Conservation (phyloP, 768 basidiomycete genomes). For the Suillus brevipes region DNA sequence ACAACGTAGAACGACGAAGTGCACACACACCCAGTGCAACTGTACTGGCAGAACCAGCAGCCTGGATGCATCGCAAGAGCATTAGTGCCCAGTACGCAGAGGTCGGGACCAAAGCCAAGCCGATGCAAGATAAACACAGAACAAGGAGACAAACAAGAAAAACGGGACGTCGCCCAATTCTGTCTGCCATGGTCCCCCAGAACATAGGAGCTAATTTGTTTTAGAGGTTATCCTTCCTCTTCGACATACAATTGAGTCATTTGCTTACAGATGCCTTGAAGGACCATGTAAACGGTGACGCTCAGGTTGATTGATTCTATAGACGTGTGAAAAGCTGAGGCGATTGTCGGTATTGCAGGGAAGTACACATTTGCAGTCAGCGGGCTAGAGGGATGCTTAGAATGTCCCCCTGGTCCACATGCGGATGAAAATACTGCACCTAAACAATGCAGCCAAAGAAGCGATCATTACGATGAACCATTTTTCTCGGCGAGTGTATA, state of each 20-base stretch:
- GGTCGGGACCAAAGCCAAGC: conserved; percentile 53
- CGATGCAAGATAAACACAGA: conserved; percentile 65
- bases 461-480: conserved; percentile 65
- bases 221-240: background rate
- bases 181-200: conserved; percentile 64
- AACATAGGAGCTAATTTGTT: conserved; percentile 53
- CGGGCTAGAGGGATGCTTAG: conserved; percentile 42
- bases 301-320: conserved; percentile 78
- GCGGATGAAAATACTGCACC: conserved; percentile 35
- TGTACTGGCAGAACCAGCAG: conserved; percentile 77
- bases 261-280: conserved; percentile 45
- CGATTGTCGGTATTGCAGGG: conserved; percentile 72
- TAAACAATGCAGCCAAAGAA: conserved; percentile 61
- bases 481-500: conserved; percentile 59
- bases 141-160: conserved; percentile 64
- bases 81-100: conserved; percentile 76
- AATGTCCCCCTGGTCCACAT: background rate
- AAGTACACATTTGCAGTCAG: conserved; percentile 78
- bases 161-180: conserved; percentile 61
- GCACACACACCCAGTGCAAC: conserved; percentile 60
- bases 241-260: background rate
- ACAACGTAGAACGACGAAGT: background rate
- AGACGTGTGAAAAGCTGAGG: conserved; percentile 57
- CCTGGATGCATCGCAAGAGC: conserved; percentile 78
- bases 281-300: conserved; percentile 61